phyloP scores from a whole-genome alignment of 2,329 filamentous ascomycete species.

The Claviceps sp. region DNA sequence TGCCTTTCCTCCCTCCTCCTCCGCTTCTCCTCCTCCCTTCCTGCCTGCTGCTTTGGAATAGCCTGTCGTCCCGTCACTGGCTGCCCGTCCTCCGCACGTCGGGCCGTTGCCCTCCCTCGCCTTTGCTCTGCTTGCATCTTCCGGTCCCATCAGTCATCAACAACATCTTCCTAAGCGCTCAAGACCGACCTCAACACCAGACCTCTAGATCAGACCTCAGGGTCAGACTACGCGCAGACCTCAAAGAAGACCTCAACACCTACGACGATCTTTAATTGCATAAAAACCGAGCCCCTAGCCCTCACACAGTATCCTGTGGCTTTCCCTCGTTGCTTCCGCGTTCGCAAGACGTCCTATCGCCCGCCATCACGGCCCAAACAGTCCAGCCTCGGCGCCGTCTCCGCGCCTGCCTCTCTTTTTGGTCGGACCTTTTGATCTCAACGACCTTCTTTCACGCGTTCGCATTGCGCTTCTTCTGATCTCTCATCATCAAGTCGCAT shows the following conservation, averaged over 20 bases:
- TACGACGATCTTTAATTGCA: background rate
- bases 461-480: background rate
- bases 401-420: conserved; percentile 3
- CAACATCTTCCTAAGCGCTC: background rate
- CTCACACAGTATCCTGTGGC: background rate
- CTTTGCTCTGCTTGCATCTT: background rate
- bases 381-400: background rate
- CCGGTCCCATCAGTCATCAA: background rate
- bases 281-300: background rate
- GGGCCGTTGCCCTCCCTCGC: conserved; percentile 2
- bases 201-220: too few species aligned
- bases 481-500: background rate
- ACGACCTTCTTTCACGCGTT: conserved; percentile 3
- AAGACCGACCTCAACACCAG: background rate
- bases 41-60: background rate
- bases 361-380: background rate
- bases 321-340: background rate
- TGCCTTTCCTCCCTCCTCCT: background rate
- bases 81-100: conserved; percentile 1
- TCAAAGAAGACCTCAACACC: background rate
- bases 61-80: conserved; percentile 1
- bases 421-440: background rate
- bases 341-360: background rate
- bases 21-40: background rate
- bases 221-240: too few species aligned